Percentiles rank a stretch among this genome's conserved stretches.
Conservation (phyloP, 257 asterid species). For the Nicotiana obtusifolia region DNA sequence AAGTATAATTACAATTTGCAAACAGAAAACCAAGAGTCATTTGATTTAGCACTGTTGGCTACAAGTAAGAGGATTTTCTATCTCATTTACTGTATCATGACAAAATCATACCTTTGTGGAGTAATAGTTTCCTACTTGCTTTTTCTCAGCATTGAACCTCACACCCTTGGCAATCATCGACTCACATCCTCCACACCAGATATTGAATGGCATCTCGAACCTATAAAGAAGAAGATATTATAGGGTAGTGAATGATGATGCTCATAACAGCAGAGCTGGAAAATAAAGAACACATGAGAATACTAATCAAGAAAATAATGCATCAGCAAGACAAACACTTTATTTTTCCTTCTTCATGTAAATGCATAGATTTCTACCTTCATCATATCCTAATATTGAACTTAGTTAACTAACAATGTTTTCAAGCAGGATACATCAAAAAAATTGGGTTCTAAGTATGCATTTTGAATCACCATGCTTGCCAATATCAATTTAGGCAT, state of each 20-base stretch:
- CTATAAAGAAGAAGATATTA: slow-evolving; percentile 29
- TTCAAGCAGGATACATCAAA: neutral
- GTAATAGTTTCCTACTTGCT: slow-evolving; percentile 96
- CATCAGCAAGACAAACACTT: neutral
- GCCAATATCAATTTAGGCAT: neutral
- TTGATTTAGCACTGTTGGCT: neutral
- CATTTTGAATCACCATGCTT: neutral
- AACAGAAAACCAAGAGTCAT: neutral
- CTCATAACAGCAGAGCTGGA: neutral
- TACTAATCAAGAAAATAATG: neutral
- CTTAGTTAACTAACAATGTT: neutral
- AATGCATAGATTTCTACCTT: neutral
- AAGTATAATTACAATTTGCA: neutral
- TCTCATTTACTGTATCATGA: neutral
- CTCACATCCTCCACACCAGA: slow-evolving; percentile 99
- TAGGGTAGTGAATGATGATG: neutral
- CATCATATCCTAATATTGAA: neutral
- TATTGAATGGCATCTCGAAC: slow-evolving; percentile 92
- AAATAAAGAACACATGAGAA: neutral
- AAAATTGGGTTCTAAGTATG: neutral
- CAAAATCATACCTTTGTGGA: slow-evolving; percentile 62
- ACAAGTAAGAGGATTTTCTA: neutral
- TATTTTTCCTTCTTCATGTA: neutral
- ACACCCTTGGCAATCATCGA: slow-evolving; percentile 99
- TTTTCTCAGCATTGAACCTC: slow-evolving; percentile 95